Percentiles rank a stretch among this genome's conserved stretches.
Evolutionary conservation across 208 protist genomes (phyloP).

Genomic region (Angomonas deanei): DNA sequence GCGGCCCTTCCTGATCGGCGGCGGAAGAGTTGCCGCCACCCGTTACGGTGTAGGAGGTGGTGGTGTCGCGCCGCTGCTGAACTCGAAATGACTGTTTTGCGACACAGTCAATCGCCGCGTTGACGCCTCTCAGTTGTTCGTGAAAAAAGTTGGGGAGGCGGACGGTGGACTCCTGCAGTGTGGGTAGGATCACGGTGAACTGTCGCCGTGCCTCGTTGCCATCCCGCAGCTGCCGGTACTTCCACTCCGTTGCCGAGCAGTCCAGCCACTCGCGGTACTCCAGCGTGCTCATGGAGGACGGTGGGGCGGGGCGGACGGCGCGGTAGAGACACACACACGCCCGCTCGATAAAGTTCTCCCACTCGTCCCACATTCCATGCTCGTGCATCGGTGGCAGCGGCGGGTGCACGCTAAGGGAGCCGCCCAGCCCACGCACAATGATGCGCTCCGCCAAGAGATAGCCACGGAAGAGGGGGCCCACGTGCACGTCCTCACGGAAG

Average conservation of each 20-base stretch:
- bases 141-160: slow-evolving; percentile 62
- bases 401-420: slow-evolving; percentile 91
- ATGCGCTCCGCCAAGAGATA: slow-evolving; percentile 97
- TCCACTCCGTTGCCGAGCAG: slow-evolving; percentile 56
- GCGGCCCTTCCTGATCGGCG: neutral
- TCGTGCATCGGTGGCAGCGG: slow-evolving; percentile 82
- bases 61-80: neutral
- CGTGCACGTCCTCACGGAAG: slow-evolving; percentile 95
- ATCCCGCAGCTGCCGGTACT: slow-evolving; percentile 35
- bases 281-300: slow-evolving; percentile 35
- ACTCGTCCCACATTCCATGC: slow-evolving; percentile 92
- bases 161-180: slow-evolving; percentile 25
- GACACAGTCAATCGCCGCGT: slow-evolving; percentile 59
- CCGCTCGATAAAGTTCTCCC: slow-evolving; percentile 74
- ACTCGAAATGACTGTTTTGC: slow-evolving; percentile 63
- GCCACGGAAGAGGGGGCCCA: slow-evolving; percentile 96
- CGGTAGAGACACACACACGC: slow-evolving; percentile 52
- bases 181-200: slow-evolving; percentile 15
- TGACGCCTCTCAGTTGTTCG: slow-evolving; percentile 63
- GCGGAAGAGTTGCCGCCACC: too few relatives aligned
- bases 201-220: neutral
- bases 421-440: slow-evolving; percentile 85
- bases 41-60: too few relatives aligned
- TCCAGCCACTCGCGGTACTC: slow-evolving; percentile 85
- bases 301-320: slow-evolving; percentile 48